phyloP scores from a whole-genome alignment of 306 rosid genomes.

The Dryas alaskensis region DNA sequence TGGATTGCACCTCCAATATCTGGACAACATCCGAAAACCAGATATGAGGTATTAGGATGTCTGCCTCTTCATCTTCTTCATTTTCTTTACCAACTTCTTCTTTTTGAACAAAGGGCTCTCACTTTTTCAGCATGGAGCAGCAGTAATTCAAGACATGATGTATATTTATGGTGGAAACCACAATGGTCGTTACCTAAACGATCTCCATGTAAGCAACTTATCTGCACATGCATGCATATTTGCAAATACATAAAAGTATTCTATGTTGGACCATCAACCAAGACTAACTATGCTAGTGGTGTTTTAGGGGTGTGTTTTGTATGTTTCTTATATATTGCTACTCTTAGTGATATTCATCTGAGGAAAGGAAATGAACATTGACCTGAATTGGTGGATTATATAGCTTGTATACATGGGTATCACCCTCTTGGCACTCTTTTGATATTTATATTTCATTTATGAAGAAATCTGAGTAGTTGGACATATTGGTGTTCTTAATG shows the following conservation, averaged over 20 bases:
- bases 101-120: constrained; percentile 33
- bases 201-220: constrained; percentile 69
- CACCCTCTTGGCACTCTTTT: not conserved
- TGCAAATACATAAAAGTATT: not conserved
- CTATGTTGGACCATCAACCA: constrained; percentile 15
- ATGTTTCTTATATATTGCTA: not conserved
- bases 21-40: constrained; percentile 71
- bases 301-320: not conserved
- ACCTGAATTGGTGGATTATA: not conserved
- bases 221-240: constrained; percentile 10
- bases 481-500: not conserved
- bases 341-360: too few species aligned
- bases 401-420: not conserved
- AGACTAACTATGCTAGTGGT: not conserved
- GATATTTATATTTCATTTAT: not conserved
- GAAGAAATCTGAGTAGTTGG: not conserved
- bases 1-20: constrained; percentile 74
- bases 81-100: constrained; percentile 22
- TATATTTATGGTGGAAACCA: constrained; percentile 95
- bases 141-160: constrained; percentile 82
- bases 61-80: constrained; percentile 14
- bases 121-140: constrained; percentile 81
- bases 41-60: constrained; percentile 73
- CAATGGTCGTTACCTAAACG: constrained; percentile 94
- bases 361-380: not conserved